phyloP scores from a whole-genome alignment of 768 basidiomycete species.

The Trametopsis cervina region DNA sequence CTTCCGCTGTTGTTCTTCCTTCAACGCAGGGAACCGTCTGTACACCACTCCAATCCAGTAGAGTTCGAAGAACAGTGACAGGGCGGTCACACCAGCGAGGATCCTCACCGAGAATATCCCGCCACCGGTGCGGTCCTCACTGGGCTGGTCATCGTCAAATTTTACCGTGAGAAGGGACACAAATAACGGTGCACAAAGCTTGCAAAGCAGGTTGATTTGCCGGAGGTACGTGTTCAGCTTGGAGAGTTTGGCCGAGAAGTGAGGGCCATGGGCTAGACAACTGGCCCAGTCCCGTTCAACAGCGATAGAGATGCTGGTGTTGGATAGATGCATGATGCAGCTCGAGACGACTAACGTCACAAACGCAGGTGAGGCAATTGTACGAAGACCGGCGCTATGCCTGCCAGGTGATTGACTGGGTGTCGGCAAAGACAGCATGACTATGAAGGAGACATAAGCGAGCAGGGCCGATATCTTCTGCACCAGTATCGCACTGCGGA shows the following conservation, averaged over 20 bases:
- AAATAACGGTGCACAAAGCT: constrained; percentile 44
- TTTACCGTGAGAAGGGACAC: constrained; percentile 39
- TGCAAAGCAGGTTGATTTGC: constrained; percentile 39
- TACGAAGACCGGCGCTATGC: too few species aligned
- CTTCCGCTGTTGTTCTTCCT: constrained; percentile 19
- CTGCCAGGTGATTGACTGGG: not conserved
- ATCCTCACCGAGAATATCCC: constrained; percentile 24
- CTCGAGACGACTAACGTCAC: constrained; percentile 10
- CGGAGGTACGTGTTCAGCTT: constrained; percentile 37
- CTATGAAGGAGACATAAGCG: not conserved
- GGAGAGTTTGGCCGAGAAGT: constrained; percentile 24
- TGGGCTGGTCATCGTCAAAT: too few species aligned
- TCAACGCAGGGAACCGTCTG: constrained; percentile 28
- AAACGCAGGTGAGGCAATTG: not conserved
- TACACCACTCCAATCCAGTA: constrained; percentile 27
- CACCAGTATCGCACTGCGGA: not conserved
- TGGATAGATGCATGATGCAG: constrained; percentile 33
- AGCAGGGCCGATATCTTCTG: not conserved
- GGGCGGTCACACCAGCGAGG: constrained; percentile 28
- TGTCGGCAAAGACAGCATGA: not conserved
- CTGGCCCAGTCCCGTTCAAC: constrained; percentile 48
- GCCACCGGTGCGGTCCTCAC: not conserved
- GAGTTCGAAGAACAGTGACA: constrained; percentile 35
- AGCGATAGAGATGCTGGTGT: constrained; percentile 35
- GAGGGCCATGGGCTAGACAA: constrained; percentile 30